A percentile compares a stretch with the other conserved stretches of the same genome.
These are phyloP conservation scores for Cystobasidiaceae sp. DNA, from an alignment of 1,284 basidiomycete species.

Conservation along the genomic window DNA sequence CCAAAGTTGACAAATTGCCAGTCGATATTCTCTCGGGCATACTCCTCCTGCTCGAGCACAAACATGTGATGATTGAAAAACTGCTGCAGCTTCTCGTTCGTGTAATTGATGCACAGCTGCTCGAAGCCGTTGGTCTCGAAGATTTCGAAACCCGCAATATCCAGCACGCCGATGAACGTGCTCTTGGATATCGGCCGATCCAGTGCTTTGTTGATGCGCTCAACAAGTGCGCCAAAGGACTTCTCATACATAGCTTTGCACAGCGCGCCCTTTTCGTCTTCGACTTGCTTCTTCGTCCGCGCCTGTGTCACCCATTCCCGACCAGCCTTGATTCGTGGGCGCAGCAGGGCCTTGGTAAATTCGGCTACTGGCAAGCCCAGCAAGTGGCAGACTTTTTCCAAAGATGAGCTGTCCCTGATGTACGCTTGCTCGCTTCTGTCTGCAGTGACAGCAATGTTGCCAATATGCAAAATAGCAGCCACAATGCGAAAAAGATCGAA, in stretches of 20 bases:
- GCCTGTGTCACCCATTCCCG: constrained; percentile 96
- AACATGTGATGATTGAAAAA: constrained; percentile 99
- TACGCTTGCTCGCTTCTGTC: constrained; percentile 82
- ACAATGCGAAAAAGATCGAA: constrained; percentile 90
- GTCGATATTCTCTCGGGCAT: constrained; percentile 90
- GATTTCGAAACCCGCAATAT: constrained; percentile 99
- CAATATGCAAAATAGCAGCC: constrained; percentile 89
- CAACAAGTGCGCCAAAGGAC: constrained; percentile 87
- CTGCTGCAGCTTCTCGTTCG: constrained; percentile 93
- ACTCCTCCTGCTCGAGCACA: constrained; percentile 98
- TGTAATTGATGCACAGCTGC: constrained; percentile 98
- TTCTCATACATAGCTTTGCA: constrained; percentile 98
- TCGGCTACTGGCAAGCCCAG: constrained; percentile 86
- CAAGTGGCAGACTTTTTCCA: constrained; percentile 84
- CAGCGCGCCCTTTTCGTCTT: constrained; percentile 85
- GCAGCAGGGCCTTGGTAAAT: constrained; percentile 79
- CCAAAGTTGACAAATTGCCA: constrained; percentile 99
- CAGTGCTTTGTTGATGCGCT: constrained; percentile 88
- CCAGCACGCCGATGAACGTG: constrained; percentile 95
- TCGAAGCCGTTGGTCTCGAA: constrained; percentile 68
- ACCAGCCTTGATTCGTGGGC: constrained; percentile 86
- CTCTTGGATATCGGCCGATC: constrained; percentile 88
- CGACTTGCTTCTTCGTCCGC: constrained; percentile 82
- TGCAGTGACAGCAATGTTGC: constrained; percentile 80
- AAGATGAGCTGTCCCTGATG: constrained; percentile 52